Percentiles rank a stretch among this genome's conserved stretches.
These are phyloP conservation scores for Coniochaeta ligniaria DNA, from an alignment of 2,329 filamentous ascomycete genomes.

Conservation along the genomic window DNA sequence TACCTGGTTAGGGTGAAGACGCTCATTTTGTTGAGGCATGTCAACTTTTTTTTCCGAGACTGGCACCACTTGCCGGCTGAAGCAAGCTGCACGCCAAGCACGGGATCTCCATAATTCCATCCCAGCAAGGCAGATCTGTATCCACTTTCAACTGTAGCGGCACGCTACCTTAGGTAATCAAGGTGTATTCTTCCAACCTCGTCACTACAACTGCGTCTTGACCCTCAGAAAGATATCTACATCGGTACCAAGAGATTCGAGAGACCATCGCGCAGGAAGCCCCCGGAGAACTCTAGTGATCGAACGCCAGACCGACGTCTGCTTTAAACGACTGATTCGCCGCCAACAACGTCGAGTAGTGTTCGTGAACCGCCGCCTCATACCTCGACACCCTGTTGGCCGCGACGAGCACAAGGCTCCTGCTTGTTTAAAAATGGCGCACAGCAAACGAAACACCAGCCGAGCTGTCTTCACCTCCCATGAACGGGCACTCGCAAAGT, in stretches of 20 bases:
- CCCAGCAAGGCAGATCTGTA: neutral
- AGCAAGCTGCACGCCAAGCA: neutral
- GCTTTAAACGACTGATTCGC: too few species aligned
- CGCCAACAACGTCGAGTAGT: too few species aligned
- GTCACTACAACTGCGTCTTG: too few species aligned
- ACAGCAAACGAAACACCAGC: slow-evolving; percentile 81
- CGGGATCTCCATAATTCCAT: neutral
- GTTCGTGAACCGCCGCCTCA: too few species aligned
- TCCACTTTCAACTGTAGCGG: neutral
- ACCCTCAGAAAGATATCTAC: too few species aligned
- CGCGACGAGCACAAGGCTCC: too few species aligned
- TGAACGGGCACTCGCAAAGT: slow-evolving; percentile 76
- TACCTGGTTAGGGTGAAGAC: neutral
- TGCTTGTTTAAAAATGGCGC: too few species aligned
- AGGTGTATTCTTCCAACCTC: neutral
- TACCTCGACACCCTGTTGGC: too few species aligned
- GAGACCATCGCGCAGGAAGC: too few species aligned
- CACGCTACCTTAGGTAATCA: neutral
- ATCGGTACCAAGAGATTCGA: too few species aligned
- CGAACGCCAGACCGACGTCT: too few species aligned
- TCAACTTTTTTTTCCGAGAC: neutral
- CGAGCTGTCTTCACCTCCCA: slow-evolving; percentile 90
- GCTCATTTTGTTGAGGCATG: neutral
- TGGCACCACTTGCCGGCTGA: neutral
- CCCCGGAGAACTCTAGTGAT: too few species aligned